phyloP scores from a whole-genome alignment of 306 rosid species.

The Trifolium pratense region DNA sequence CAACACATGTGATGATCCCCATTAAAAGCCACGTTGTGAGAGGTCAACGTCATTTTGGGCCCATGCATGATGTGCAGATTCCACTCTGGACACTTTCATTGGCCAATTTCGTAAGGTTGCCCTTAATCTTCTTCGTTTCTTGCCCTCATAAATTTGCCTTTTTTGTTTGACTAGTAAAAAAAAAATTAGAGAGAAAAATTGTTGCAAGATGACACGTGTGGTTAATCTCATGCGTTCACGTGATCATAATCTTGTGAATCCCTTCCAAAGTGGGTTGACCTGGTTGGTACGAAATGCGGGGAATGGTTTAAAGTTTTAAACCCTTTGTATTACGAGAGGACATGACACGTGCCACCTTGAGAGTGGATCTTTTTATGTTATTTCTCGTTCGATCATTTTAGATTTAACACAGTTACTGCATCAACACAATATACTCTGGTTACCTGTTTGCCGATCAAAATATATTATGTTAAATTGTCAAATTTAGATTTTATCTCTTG shows the following conservation, averaged over 20 bases:
- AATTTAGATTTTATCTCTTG: too few relatives aligned
- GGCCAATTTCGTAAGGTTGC: slow-evolving; percentile 29
- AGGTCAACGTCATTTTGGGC: slow-evolving; percentile 44
- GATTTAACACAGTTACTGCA: too few relatives aligned
- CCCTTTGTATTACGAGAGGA: slow-evolving; percentile 31
- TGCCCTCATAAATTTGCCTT: not conserved
- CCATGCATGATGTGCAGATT: slow-evolving; percentile 39
- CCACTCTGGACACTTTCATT: slow-evolving; percentile 39
- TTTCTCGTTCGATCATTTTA: too few relatives aligned
- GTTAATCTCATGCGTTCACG: slow-evolving; percentile 46
- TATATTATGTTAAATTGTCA: too few relatives aligned
- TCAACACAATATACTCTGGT: too few relatives aligned
- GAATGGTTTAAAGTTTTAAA: not conserved
- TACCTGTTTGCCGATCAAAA: too few relatives aligned
- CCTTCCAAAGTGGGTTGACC: slow-evolving; percentile 11
- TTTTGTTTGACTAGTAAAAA: slow-evolving; percentile 43
- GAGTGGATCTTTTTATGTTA: slow-evolving; percentile 12
- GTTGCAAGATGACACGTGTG: not conserved
- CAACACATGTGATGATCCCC: slow-evolving; percentile 15
- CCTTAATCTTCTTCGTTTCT: slow-evolving; percentile 8
- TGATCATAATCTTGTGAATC: not conserved
- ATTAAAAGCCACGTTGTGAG: slow-evolving; percentile 38
- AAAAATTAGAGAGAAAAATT: not conserved
- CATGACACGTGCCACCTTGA: not conserved
- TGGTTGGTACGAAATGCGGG: slow-evolving; percentile 38